A percentile compares a stretch with the other conserved stretches of the same genome.
Conservation (phyloP, 306 rosid species). For the Sesbania bispinosa region DNA sequence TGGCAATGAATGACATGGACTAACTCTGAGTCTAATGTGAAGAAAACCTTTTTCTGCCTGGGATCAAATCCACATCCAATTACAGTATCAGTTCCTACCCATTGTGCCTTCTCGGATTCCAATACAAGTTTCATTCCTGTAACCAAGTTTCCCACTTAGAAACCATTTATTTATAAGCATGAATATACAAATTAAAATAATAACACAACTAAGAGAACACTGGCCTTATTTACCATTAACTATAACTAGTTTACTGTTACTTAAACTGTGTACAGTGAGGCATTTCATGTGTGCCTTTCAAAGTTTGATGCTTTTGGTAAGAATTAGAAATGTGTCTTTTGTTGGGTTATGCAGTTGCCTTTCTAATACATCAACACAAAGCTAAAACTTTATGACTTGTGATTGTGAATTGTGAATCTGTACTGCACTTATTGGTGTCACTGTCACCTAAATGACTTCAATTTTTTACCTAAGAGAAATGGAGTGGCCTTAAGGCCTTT, state of each 20-base stretch:
- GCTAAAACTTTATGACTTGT: not conserved
- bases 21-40: constrained; percentile 77
- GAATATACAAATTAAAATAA: not conserved
- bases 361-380: constrained; percentile 14
- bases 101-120: constrained; percentile 59
- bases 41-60: constrained; percentile 70
- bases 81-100: constrained; percentile 69
- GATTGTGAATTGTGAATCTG: constrained; percentile 6
- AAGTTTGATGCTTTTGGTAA: constrained; percentile 3
- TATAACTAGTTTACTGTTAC: not conserved
- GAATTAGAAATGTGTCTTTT: constrained; percentile 10
- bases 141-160: constrained; percentile 3
- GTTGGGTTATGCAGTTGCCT: constrained; percentile 9
- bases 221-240: not conserved
- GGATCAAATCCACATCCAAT: constrained; percentile 94
- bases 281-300: constrained; percentile 27
- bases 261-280: not conserved
- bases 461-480: not conserved
- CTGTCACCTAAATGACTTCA: not conserved
- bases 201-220: not conserved
- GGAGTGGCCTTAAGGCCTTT: not conserved
- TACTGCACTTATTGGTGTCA: not conserved
- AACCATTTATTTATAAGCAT: not conserved
- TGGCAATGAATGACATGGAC: constrained; percentile 70
- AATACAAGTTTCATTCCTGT: constrained; percentile 70